Conservation (phyloP, 495 filamentous ascomycete genomes). For the Annulohypoxylon stygium region DNA sequence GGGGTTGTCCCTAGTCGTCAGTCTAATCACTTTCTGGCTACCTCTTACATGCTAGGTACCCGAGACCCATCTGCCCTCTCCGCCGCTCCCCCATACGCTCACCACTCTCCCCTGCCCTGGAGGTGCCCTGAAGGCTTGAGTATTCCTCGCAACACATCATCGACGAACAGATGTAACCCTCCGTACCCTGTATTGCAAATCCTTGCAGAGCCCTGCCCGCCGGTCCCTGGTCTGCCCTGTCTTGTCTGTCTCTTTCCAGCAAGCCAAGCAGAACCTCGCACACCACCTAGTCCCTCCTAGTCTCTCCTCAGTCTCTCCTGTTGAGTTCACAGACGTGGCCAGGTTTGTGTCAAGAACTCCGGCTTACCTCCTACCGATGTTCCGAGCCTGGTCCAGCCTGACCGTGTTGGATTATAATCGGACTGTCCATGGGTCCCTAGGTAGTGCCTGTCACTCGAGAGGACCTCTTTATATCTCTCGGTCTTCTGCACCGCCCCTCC, state of each 20-base stretch:
- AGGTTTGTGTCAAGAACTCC: conserved; percentile 64
- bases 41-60: conserved; percentile 49
- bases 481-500: conserved; percentile 61
- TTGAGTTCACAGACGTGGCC: conserved; percentile 61
- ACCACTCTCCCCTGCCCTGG: conserved; percentile 40
- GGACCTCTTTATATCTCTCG: conserved; percentile 64
- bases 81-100: conserved; percentile 50
- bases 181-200: conserved; percentile 52
- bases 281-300: conserved; percentile 54
- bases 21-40: conserved; percentile 51
- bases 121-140: conserved; percentile 32
- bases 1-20: conserved; percentile 48
- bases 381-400: conserved; percentile 61
- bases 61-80: conserved; percentile 50
- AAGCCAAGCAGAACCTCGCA: conserved; percentile 61
- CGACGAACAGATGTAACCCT: conserved; percentile 62
- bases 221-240: conserved; percentile 55
- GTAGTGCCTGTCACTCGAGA: conserved; percentile 51
- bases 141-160: conserved; percentile 57
- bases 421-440: conserved; percentile 55
- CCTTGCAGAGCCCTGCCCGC: conserved; percentile 52
- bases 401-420: conserved; percentile 58
- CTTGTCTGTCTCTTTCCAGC: conserved; percentile 54
- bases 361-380: conserved; percentile 67
- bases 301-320: conserved; percentile 47